phyloP scores from a whole-genome alignment of 495 filamentous ascomycete species.

The Glonium stellatum region DNA sequence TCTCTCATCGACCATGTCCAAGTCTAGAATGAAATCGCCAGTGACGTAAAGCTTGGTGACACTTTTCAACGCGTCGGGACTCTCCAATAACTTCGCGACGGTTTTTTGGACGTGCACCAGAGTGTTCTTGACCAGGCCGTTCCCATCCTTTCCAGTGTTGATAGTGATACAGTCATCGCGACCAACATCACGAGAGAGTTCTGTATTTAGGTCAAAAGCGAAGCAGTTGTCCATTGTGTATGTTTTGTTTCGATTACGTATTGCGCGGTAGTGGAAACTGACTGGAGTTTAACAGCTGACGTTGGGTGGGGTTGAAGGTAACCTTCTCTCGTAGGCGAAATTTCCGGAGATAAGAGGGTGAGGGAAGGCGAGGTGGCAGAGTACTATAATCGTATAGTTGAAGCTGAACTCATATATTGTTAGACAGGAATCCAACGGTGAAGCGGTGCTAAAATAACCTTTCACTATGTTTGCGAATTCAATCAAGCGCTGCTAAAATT shows the following conservation, averaged over 20 bases:
- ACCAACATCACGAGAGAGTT: background rate
- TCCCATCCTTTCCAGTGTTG: constrained; percentile 1
- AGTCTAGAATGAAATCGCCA: constrained; percentile 4
- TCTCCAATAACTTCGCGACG: background rate
- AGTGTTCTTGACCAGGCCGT: background rate
- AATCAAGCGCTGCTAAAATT: no score
- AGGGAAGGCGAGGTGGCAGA: no score
- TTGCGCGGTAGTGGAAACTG: background rate
- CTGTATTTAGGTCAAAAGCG: background rate
- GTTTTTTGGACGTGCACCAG: background rate
- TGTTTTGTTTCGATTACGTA: background rate
- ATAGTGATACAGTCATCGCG: constrained; percentile 1
- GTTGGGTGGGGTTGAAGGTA: no score
- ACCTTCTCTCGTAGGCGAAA: no score
- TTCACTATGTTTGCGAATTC: no score
- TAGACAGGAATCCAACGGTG: no score
- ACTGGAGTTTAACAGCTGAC: background rate
- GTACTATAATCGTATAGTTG: no score
- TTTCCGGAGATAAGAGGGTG: no score
- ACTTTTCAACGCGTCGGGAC: background rate
- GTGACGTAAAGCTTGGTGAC: constrained; percentile 12
- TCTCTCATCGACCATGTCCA: background rate
- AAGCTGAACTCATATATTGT: no score
- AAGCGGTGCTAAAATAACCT: no score
- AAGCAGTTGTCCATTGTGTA: background rate